These are phyloP conservation scores for Ceratocystis lukuohia DNA, from an alignment of 2,329 filamentous ascomycete species.

Conservation along the genomic window DNA sequence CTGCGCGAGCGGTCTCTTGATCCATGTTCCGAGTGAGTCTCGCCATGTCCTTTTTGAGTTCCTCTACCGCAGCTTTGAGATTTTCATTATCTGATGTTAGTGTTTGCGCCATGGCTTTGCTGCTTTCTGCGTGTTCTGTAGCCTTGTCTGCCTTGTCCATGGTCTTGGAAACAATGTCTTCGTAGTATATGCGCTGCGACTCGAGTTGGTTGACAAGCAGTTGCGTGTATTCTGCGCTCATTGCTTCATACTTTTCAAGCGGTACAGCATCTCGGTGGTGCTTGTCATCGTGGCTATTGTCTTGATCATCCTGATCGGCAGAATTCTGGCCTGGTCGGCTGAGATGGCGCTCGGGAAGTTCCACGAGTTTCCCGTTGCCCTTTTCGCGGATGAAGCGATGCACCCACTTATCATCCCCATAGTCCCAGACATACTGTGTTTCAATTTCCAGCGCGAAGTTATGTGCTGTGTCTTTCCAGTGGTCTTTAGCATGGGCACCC, in stretches of 20 bases:
- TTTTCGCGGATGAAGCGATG: slow-evolving; percentile 91
- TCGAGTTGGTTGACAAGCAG: slow-evolving; percentile 86
- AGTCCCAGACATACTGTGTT: slow-evolving; percentile 96
- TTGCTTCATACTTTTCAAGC: slow-evolving; percentile 55
- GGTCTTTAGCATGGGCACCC: slow-evolving; percentile 79
- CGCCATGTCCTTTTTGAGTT: slow-evolving; percentile 26
- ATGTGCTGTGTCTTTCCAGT: slow-evolving; percentile 82
- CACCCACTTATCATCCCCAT: slow-evolving; percentile 88
- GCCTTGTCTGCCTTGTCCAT: slow-evolving; percentile 79
- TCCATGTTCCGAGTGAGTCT: slow-evolving; percentile 48
- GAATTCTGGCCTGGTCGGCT: slow-evolving; percentile 4
- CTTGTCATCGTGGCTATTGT: slow-evolving; percentile 24
- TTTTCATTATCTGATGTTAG: slow-evolving; percentile 19
- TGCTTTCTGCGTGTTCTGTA: slow-evolving; percentile 50
- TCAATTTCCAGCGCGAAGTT: slow-evolving; percentile 85
- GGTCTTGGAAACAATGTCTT: slow-evolving; percentile 78
- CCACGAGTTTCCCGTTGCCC: slow-evolving; percentile 80
- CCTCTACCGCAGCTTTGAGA: slow-evolving; percentile 12
- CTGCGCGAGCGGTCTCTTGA: slow-evolving; percentile 53
- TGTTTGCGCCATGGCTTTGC: slow-evolving; percentile 32
- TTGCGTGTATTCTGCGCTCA: slow-evolving; percentile 89
- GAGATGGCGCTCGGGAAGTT: slow-evolving; percentile 48
- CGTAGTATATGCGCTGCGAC: slow-evolving; percentile 83
- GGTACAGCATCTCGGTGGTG: slow-evolving; percentile 52
- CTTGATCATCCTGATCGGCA: slow-evolving; percentile 22